Base-by-base conservation (phyloP, 2,329 filamentous ascomycete species). In the Lecanicillium sp. region DNA sequence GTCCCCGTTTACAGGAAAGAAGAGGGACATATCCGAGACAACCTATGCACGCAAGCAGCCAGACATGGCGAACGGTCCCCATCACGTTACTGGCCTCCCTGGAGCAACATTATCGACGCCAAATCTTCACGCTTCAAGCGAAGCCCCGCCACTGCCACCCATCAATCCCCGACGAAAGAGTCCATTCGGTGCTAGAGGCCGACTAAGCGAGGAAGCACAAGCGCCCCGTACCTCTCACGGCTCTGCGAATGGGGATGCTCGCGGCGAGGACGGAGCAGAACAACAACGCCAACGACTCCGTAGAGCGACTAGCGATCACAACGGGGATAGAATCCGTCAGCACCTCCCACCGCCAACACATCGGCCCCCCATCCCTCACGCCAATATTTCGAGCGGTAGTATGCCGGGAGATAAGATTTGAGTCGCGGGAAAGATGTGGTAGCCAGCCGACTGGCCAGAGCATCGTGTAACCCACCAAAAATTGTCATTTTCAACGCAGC, bases 91-190 rank as follows among this genome's bases (percentile, higher is more conserved):
- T 22, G 65, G 63, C 46, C 42, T 59, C 12, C 51, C 59, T 2
- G 47, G 48, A 2, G 48, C 50, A 9, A 48, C 59, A 2, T 51
- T 50, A 5, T 64, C 62, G 11, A 60, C 59, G 5, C 58, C 63
- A 1, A 62, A 63, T 42, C 45, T 64, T 30, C 61, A 62, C 33
- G 51, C 53, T 5, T 54, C 50, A 9, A 48, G 52, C 14, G 41
- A 51, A 18, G 63, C 59, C 3, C 73, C 74, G 3, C 74, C 74
- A 3, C 42, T 79, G 27, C 75, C 75, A 3, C 73, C 74, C 2
- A 73, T 79, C 51, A 78, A 78, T 50, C 75, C 75, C 19, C 65
- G 71, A 35, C 67, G 75, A 9, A 66, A 70, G 38, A 66, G 64
- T 9, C 54, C 63, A 2, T 51, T 64, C n/a, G 60, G 58, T 17